These are phyloP conservation scores for Dendrocalamus latiflorus DNA, from an alignment of 202 grass and related monocot genomes.

Conservation along the genomic window DNA sequence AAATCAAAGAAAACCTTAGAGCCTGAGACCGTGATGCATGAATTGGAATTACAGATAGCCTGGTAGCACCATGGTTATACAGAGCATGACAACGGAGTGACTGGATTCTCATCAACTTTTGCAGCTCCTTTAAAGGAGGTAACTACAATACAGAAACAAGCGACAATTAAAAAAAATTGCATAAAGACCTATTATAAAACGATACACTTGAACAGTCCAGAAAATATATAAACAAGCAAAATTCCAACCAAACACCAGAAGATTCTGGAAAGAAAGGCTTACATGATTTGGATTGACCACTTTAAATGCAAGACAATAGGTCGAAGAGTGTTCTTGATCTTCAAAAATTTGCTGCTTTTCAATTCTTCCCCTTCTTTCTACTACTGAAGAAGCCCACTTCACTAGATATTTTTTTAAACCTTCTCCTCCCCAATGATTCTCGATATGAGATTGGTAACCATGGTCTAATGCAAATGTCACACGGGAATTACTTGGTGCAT, in stretches of 20 bases:
- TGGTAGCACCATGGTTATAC: no score
- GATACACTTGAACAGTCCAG: no score
- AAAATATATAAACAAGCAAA: no score
- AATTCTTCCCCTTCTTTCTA: constrained; percentile 64
- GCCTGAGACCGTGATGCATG: constrained; percentile 93
- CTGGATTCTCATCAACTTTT: no score
- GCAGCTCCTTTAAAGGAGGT: no score
- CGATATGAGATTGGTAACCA: constrained; percentile 96
- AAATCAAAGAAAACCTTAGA: constrained; percentile 60
- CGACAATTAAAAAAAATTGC: no score
- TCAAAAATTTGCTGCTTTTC: constrained; percentile 82
- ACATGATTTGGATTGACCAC: no score
- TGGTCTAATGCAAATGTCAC: constrained; percentile 65
- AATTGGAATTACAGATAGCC: constrained; percentile 85
- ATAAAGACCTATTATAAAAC: no score
- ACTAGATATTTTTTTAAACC: constrained; percentile 91
- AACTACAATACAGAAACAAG: no score
- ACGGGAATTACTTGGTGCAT: constrained; percentile 53
- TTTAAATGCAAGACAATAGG: constrained; percentile 84
- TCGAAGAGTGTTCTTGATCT: constrained; percentile 80
- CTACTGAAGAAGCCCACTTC: constrained; percentile 72
- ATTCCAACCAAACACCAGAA: no score
- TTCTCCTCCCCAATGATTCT: constrained; percentile 96
- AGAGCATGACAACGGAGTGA: no score
- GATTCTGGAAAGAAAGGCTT: no score